Evolutionary conservation across 2,329 filamentous ascomycete species (phyloP).

Genomic region (Macrophomina pseudophaseolina): DNA sequence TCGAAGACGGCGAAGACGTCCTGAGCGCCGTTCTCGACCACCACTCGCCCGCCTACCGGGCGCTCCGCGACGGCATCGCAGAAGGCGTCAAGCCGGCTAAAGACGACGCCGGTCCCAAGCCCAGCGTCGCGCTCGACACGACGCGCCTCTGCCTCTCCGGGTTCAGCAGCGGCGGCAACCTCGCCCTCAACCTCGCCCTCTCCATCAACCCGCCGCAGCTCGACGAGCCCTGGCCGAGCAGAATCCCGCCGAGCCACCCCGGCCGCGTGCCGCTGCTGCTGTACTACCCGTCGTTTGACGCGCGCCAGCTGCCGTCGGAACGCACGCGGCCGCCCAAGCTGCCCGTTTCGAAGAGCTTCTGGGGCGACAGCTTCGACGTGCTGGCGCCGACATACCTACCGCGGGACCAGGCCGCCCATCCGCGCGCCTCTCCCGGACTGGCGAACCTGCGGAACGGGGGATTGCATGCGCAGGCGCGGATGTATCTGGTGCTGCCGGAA

Average conservation of each 20-base stretch:
- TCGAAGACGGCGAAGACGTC: constrained; percentile 55
- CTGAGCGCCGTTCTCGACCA: constrained; percentile 49
- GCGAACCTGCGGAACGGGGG: constrained; percentile 35
- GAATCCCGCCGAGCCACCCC: constrained; percentile 43
- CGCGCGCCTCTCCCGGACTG: constrained; percentile 49
- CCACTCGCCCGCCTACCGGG: constrained; percentile 22
- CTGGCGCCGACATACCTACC: constrained; percentile 50
- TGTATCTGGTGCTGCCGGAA: constrained; percentile 49
- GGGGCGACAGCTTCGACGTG: constrained; percentile 43
- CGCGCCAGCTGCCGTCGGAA: constrained; percentile 48
- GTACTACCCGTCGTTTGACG: constrained; percentile 51
- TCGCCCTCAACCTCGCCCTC: constrained; percentile 52
- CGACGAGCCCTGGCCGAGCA: constrained; percentile 44
- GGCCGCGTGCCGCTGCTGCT: constrained; percentile 47
- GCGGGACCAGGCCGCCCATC: constrained; percentile 43
- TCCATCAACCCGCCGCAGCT: constrained; percentile 39
- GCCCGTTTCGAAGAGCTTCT: constrained; percentile 37
- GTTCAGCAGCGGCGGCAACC: constrained; percentile 54
- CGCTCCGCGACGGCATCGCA: constrained; percentile 6
- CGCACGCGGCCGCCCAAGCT: constrained; percentile 42
- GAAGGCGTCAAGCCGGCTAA: constrained; percentile 30
- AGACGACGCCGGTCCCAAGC: constrained; percentile 27
- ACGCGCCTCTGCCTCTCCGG: constrained; percentile 49
- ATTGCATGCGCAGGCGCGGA: constrained; percentile 45
- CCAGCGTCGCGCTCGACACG: constrained; percentile 43